phyloP scores from a whole-genome alignment of 805 yeast genomes.

The Metschnikowia shivogae region DNA sequence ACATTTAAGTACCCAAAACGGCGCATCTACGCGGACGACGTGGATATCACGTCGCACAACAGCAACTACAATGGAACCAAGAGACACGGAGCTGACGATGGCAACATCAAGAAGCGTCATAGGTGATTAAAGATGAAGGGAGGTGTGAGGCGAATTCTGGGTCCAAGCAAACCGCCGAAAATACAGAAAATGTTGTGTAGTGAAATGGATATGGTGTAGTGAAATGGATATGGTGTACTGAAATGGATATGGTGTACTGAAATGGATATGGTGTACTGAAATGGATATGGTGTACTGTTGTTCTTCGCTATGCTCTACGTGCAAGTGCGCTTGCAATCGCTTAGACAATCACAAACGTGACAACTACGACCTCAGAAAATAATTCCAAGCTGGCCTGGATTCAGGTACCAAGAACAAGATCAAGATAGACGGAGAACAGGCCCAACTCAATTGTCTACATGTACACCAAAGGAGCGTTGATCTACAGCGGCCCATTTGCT shows the following conservation, averaged over 20 bases:
- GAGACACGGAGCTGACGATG: constrained; percentile 21
- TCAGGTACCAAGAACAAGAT: no score
- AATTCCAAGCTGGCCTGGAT: not conserved
- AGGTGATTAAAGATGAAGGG: constrained; percentile 1
- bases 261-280: not conserved
- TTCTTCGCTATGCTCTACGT: no score
- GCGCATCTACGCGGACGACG: constrained; percentile 82
- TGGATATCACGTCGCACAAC: constrained; percentile 52
- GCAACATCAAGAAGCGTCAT: constrained; percentile 7
- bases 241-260: no score
- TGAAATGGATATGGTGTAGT: no score
- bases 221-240: no score
- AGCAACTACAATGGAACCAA: constrained; percentile 22
- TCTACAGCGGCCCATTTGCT: constrained; percentile 35
- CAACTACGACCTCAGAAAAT: not conserved
- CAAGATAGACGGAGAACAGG: no score
- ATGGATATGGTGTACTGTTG: not conserved
- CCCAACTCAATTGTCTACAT: not conserved
- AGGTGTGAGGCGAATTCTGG: no score
- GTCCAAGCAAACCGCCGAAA: no score
- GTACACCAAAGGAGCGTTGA: constrained; percentile 19
- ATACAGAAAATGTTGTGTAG: no score
- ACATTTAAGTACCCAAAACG: constrained; percentile 77
- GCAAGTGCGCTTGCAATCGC: no score
- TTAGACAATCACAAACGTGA: no score